Conservation (phyloP, 176 grass and related monocot genomes). For the Poa annua region DNA sequence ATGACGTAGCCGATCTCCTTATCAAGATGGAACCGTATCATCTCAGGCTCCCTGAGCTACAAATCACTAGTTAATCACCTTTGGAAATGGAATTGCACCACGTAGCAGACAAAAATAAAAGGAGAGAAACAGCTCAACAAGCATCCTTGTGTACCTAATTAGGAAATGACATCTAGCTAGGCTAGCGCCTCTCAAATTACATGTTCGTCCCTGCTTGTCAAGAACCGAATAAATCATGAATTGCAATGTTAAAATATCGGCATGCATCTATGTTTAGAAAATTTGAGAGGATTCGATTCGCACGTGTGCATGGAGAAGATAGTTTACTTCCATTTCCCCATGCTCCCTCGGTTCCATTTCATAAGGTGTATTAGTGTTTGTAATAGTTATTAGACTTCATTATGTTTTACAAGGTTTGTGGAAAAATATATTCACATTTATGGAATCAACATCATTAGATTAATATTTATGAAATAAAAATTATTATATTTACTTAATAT, state of each 20-base stretch:
- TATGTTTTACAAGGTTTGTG: too few species aligned
- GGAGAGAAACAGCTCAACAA: neutral
- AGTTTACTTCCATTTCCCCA: too few species aligned
- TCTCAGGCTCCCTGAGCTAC: neutral
- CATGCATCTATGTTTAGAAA: neutral
- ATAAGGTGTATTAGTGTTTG: too few species aligned
- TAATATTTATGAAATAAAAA: too few species aligned
- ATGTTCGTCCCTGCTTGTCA: neutral
- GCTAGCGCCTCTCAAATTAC: too few species aligned
- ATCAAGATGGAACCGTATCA: conserved; percentile 5
- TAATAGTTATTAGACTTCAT: too few species aligned
- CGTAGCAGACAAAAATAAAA: neutral
- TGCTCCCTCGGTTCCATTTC: too few species aligned
- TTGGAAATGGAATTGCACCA: conserved; percentile 22
- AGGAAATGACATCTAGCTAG: neutral
- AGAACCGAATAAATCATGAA: neutral
- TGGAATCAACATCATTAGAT: too few species aligned
- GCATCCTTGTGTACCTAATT: neutral
- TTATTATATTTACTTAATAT: too few species aligned
- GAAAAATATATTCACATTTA: too few species aligned
- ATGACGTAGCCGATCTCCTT: neutral
- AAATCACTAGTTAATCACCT: neutral
- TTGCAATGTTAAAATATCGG: too few species aligned
- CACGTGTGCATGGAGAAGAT: neutral
- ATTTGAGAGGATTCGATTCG: neutral